Evolutionary conservation across 345 rosid genomes (phyloP).

Genomic region (Murraya koenigii): DNA sequence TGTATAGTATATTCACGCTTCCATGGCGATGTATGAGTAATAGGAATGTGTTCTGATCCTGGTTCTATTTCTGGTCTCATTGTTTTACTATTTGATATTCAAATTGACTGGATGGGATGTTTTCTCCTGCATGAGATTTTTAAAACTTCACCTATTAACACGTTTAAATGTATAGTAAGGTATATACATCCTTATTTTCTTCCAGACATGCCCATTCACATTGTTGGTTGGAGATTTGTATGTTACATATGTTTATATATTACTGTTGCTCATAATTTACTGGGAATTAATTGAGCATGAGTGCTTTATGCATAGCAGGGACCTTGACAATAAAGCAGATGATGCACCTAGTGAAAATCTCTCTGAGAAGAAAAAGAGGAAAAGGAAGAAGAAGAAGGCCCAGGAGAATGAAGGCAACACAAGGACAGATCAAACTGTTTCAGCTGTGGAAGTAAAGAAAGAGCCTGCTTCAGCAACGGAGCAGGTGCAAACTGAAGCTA

Average conservation of each 20-base stretch:
- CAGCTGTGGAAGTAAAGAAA: conserved; percentile 30
- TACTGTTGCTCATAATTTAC: neutral
- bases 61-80: neutral
- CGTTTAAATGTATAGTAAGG: neutral
- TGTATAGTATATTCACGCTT: neutral
- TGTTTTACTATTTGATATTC: neutral
- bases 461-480: conserved; percentile 28
- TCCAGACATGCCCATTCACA: neutral
- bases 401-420: conserved; percentile 35
- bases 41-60: neutral
- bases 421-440: conserved; percentile 24
- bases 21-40: neutral
- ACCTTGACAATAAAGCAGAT: conserved; percentile 23
- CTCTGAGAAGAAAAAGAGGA: conserved; percentile 63
- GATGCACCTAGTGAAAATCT: conserved; percentile 31
- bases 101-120: neutral
- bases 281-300: conserved; percentile 1
- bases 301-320: conserved; percentile 28
- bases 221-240: neutral
- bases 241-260: neutral
- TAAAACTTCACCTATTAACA: neutral
- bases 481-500: conserved; percentile 34
- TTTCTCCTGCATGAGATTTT: neutral
- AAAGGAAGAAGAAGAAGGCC: conserved; percentile 58
- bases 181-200: neutral